A percentile compares a stretch with the other conserved stretches of the same genome.
Evolutionary conservation across 371 early-diverging fungal genomes (phyloP).

Genomic region (Neoconidiobolus thromboides): DNA sequence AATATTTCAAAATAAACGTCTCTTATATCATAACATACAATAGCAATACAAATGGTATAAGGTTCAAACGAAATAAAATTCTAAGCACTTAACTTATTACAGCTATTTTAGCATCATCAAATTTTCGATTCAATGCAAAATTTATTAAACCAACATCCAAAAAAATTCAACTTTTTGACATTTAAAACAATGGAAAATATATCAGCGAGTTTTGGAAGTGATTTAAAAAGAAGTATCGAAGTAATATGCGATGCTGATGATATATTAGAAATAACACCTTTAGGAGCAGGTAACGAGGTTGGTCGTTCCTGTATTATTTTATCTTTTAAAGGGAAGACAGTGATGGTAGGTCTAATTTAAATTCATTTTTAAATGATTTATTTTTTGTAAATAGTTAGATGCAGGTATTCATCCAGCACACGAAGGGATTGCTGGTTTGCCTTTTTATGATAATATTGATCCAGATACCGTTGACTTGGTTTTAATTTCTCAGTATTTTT

Average conservation of each 20-base stretch:
- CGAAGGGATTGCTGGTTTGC: conserved; percentile 89
- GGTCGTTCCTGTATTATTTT: conserved; percentile 95
- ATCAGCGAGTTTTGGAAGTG: not conserved
- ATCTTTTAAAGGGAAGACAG: conserved; percentile 89
- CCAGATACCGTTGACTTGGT: conserved; percentile 84
- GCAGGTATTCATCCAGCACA: conserved; percentile 99
- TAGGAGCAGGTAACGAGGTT: conserved; percentile 99
- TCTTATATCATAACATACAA: no score
- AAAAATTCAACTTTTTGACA: no score
- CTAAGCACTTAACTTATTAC: no score
- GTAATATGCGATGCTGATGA: conserved; percentile 38
- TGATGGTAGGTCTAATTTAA: conserved; percentile 47
- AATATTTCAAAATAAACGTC: no score
- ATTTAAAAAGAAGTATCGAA: not conserved
- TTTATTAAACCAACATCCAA: no score
- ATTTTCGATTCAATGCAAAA: no score
- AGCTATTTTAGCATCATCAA: no score
- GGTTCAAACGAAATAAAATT: no score
- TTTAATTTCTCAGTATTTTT: conserved; percentile 81
- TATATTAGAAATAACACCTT: conserved; percentile 72
- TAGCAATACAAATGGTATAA: no score
- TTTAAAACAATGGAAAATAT: not conserved
- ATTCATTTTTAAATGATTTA: not conserved
- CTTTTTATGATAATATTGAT: conserved; percentile 97
- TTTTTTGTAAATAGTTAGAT: conserved; percentile 49